Base-by-base conservation (phyloP, 306 rosid genomes). In the Myrica gale region DNA sequence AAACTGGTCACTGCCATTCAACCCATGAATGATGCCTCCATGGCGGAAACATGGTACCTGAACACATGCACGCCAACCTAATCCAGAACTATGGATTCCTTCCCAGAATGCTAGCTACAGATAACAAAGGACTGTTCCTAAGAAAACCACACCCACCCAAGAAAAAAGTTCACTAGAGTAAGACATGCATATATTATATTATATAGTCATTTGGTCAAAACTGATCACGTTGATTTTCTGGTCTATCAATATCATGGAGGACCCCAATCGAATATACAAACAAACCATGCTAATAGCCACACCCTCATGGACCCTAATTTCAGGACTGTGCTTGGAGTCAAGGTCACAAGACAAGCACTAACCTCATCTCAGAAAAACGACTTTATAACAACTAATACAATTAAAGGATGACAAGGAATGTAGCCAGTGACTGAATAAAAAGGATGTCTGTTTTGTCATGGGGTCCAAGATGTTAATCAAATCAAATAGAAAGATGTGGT, bases 301-400 rank as follows among this genome's bases (percentile, higher is more conserved):
- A 78, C 26, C 63, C 32, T 63, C 67, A 79, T 65, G 81, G 89
- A 82, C 89, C 86, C 86, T 43, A 69, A 52, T 76, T 79, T 26
- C 58, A 60, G 77, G 32, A 78, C 76, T 66, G 62, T 58, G 80
- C 71, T 43, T 75, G 73, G 81, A 78, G 66, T 82, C 83, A 75
- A 71, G 67, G 75, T 66, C 81, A 65, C 60, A 75, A 74, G 88
- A 87, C 85, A 85, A 84, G 53, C 86, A 84, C 84, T 80, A 83
- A 74, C 76, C 42, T 78, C 74, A 56, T 68, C 26, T 71, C 45
- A 72, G 54, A 85, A 85, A 80, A 77, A 80, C 56, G 89, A 84
- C 86, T 65, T 19, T 46, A 55, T 32, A 82, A 84, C 88, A 61
- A 87, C 87, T 53, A 74, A 66, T 37, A 78, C 61, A 75, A 68